phyloP scores from a whole-genome alignment of 139 green algal genomes.

The Coccomyxa sp. region DNA sequence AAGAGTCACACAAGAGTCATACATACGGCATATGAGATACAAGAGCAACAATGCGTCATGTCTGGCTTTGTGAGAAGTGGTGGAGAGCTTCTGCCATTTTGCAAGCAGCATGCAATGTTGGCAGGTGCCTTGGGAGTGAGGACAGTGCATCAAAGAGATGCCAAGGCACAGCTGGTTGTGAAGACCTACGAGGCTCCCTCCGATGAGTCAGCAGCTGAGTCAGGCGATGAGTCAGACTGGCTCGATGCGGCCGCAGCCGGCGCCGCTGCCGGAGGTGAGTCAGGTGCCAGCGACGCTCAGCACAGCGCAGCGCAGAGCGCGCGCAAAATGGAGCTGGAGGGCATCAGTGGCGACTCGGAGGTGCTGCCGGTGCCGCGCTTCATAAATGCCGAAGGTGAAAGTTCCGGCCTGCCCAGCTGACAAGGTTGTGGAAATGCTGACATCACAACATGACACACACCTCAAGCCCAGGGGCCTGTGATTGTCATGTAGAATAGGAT shows the following conservation, averaged over 20 bases:
- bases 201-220: neutral
- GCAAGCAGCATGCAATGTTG: neutral
- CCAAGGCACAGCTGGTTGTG: slow-evolving; percentile 78
- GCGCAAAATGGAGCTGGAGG: slow-evolving; percentile 10
- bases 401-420: neutral
- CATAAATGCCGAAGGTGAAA: slow-evolving; percentile 15
- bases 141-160: slow-evolving; percentile 81
- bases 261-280: neutral
- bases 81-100: neutral
- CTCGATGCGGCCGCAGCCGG: slow-evolving; percentile 1
- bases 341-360: slow-evolving; percentile 40
- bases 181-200: neutral
- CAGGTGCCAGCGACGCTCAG: neutral
- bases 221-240: slow-evolving; percentile 4
- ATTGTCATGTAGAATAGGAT: no score
- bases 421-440: neutral
- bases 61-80: neutral
- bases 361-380: slow-evolving; percentile 50
- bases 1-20: neutral
- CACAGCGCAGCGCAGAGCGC: neutral
- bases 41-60: neutral
- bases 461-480: no score
- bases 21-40: neutral
- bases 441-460: neutral
- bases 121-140: slow-evolving; percentile 72